Evolutionary conservation across 176 grass and related monocot genomes (phyloP), one percentile per base, ranked within the genome.

Genomic region (Ensete glaucum): DNA sequence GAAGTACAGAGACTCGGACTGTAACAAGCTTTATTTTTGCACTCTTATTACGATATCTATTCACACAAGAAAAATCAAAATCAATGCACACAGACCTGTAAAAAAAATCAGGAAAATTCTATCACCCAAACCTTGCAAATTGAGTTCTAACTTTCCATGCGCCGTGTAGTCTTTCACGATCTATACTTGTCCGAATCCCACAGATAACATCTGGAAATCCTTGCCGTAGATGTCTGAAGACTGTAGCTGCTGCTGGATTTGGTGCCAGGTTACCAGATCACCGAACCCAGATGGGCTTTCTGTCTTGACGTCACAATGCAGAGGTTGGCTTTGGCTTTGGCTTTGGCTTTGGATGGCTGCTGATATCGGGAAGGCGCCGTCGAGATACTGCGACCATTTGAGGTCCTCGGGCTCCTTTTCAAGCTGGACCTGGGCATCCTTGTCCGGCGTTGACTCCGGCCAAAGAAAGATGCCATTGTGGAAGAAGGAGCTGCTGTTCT

Each of bases 381-480:
- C 69, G 3, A 84, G 75, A 48, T 84, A 84, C 24, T 84, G 67
- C 0, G 82, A 78, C 82, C 76, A 84, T 56, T 84, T 84, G 19
- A 84, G 27, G 29, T 84, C 82, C 49, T 78, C 82, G 2, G 70
- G 75, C 76, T 73, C 82, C 1, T 67, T 67, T 1, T 72, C 56
- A 10, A 56, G 65, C 29, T 77, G 73, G 1, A 67, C 48, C 50
- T 73, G 66, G 1, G 12, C 70, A 20, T 73, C 67, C 56, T 72
- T 78, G 23, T 67, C 77, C 0, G 76, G 75, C 26, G 64, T 16
- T 23, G 79, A 54, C 5, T 84, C 82, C 10, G 76, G 73, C 82
- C 82, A 84, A 16, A 68, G 76, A 53, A 84, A 84, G 27, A 84
- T 50, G 51, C 11, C 76, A 54, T 64, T 78, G 62, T 79, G 76